A percentile compares a stretch with the other conserved stretches of the same genome.
phyloP scores from a whole-genome alignment of 2,329 filamentous ascomycete genomes.

The Ascochyta pisi region DNA sequence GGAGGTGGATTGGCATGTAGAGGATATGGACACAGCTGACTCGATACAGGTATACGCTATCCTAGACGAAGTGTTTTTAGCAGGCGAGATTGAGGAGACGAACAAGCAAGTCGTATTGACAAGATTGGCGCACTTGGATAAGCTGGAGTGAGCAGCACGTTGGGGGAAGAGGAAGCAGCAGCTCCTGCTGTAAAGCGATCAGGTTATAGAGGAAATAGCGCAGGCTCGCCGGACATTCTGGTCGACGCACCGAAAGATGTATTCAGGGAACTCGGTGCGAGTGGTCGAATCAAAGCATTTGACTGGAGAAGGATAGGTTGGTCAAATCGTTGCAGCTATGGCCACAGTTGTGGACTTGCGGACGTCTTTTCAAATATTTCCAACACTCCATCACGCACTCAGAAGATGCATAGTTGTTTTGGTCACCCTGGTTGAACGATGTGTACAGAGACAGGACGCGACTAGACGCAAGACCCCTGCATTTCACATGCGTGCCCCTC shows the following conservation, averaged over 20 bases:
- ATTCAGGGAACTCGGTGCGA: neutral
- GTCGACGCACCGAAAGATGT: neutral
- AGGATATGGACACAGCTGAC: constrained; percentile 19
- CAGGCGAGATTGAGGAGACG: constrained; percentile 98
- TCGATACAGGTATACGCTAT: constrained; percentile 84
- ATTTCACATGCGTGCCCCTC: constrained; percentile 24
- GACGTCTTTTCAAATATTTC: no score
- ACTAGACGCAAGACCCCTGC: constrained; percentile 8
- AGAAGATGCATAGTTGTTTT: no score
- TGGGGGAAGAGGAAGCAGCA: neutral
- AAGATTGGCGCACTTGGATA: constrained; percentile 91
- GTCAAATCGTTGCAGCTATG: no score
- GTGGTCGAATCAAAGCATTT: neutral
- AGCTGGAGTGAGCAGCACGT: constrained; percentile 71
- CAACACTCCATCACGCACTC: no score
- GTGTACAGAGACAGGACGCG: constrained; percentile 1
- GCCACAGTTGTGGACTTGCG: no score
- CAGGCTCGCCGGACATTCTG: neutral
- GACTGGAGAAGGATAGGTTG: neutral
- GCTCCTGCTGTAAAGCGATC: neutral
- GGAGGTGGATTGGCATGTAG: neutral
- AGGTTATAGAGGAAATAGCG: neutral
- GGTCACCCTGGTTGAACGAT: neutral
- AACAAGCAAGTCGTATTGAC: constrained; percentile 98
- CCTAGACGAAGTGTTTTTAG: constrained; percentile 95